Conservation (phyloP, 768 basidiomycete genomes). For the Pleurotus platypus region DNA sequence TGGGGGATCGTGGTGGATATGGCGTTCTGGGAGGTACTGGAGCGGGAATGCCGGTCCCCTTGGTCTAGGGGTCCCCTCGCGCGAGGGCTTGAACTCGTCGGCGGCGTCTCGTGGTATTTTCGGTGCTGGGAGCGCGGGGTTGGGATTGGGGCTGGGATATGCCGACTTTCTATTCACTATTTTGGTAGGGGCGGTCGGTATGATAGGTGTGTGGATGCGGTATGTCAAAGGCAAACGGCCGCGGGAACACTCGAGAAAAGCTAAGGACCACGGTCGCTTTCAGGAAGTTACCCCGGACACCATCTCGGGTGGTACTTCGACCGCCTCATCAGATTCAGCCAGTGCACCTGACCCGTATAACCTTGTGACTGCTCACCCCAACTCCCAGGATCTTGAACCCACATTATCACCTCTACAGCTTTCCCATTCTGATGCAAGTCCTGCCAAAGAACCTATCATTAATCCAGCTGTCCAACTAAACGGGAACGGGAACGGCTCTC, state of each 20-base stretch:
- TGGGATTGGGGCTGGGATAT: background rate
- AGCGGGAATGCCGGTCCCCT: background rate
- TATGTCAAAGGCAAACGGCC: background rate
- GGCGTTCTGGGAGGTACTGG: slow-evolving; percentile 1
- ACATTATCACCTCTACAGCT: background rate
- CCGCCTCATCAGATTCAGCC: background rate
- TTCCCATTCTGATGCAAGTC: background rate
- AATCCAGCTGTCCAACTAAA: background rate
- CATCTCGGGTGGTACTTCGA: background rate
- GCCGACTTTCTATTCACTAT: background rate
- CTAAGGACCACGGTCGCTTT: background rate
- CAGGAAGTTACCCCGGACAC: background rate
- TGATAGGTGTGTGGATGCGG: slow-evolving; percentile 1
- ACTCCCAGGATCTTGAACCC: background rate
- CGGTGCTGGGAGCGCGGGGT: background rate
- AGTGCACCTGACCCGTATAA: background rate
- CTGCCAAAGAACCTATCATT: background rate
- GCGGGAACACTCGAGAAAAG: background rate
- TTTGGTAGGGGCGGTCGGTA: background rate
- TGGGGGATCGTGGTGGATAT: slow-evolving; percentile 1
- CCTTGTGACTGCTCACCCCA: background rate
- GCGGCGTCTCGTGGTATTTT: background rate
- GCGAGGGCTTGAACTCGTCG: background rate
- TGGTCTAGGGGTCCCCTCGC: background rate
- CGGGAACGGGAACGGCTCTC: background rate